These are phyloP conservation scores for Termitomyces titanicus DNA, from an alignment of 768 basidiomycete genomes.

Conservation along the genomic window DNA sequence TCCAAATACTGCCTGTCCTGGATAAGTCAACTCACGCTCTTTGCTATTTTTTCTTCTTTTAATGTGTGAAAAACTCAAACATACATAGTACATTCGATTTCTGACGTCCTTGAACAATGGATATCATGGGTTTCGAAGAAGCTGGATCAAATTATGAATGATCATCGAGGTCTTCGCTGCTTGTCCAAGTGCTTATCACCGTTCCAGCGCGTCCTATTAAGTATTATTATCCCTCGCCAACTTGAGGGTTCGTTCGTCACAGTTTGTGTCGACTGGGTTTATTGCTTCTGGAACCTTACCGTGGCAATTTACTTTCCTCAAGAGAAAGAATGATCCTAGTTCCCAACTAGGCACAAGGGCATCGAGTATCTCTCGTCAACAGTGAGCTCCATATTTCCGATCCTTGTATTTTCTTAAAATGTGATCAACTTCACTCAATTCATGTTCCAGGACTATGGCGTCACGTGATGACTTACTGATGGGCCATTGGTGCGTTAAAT, in stretches of 20 bases:
- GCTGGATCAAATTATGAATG: neutral
- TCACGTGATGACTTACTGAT: too few relatives aligned
- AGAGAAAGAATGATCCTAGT: neutral
- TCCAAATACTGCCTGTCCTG: neutral
- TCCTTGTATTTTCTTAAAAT: neutral
- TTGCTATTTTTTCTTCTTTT: neutral
- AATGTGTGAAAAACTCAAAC: too few relatives aligned
- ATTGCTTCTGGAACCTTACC: neutral
- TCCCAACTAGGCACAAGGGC: neutral
- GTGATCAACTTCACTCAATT: neutral
- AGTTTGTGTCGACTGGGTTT: too few relatives aligned
- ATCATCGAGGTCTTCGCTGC: constrained; percentile 1
- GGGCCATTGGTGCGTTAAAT: too few relatives aligned
- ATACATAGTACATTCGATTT: neutral
- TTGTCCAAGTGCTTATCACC: neutral
- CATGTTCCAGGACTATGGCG: neutral
- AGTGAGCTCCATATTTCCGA: neutral
- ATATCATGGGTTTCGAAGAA: neutral
- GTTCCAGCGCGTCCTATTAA: neutral
- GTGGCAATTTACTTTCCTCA: neutral
- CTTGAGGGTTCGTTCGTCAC: neutral
- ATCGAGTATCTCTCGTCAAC: neutral
- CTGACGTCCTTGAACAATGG: neutral
- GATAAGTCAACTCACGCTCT: neutral
- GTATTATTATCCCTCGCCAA: neutral